Conservation (phyloP, 306 rosid species). For the Argentina anserina region DNA sequence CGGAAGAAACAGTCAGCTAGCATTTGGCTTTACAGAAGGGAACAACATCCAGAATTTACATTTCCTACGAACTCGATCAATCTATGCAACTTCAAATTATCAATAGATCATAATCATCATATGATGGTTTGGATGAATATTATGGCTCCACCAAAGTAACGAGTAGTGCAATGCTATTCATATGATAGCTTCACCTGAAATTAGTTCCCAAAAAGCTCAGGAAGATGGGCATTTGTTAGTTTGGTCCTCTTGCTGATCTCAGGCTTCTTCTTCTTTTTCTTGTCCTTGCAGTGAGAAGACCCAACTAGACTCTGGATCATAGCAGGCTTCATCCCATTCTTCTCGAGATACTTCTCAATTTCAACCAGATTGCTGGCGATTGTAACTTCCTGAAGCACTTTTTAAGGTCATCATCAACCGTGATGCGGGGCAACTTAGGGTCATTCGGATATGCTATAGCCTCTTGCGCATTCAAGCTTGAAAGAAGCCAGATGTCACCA, state of each 20-base stretch:
- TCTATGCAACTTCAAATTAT: too few relatives aligned
- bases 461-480: slow-evolving; percentile 91
- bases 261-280: slow-evolving; percentile 78
- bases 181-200: background rate
- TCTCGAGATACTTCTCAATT: slow-evolving; percentile 81
- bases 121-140: too few relatives aligned
- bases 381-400: slow-evolving; percentile 65
- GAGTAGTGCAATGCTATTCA: background rate
- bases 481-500: slow-evolving; percentile 84
- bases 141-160: background rate
- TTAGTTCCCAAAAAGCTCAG: slow-evolving; percentile 67
- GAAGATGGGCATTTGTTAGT: slow-evolving; percentile 94
- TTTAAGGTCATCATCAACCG: slow-evolving; percentile 92
- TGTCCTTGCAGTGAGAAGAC: slow-evolving; percentile 40
- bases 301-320: slow-evolving; percentile 62
- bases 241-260: slow-evolving; percentile 92
- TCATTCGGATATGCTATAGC: slow-evolving; percentile 92
- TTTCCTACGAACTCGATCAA: background rate
- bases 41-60: background rate
- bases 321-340: slow-evolving; percentile 88
- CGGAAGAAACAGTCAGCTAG: background rate
- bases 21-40: background rate
- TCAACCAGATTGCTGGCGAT: slow-evolving; percentile 85
- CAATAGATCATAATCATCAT: background rate
- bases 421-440: slow-evolving; percentile 52